Evolutionary conservation across 768 basidiomycete genomes (phyloP), one percentile per base, ranked within the genome.

Genomic region (Boletus insuetus): DNA sequence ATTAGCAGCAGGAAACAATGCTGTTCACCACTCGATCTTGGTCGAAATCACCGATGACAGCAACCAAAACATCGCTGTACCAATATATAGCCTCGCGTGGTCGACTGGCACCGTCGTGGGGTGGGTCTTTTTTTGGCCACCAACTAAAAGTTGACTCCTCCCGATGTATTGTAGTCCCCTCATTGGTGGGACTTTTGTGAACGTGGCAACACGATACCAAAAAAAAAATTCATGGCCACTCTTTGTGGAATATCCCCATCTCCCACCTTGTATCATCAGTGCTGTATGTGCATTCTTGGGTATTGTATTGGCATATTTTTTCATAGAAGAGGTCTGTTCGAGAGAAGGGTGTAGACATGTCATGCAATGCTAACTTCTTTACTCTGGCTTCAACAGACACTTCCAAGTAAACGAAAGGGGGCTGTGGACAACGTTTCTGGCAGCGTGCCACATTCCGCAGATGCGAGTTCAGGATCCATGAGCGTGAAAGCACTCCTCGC

Each of bases 31-130:
- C 50, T 80, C 81, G 3, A 77, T 83, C 22, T 72, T 88, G 0
- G 78, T 80, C 4, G 85, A 87, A 65, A 71, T 87, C 24, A 84
- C 84, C 8, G 83, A 88, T 62, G 65, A 78, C 11, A 80, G 80
- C 9, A 86, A 88, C 56, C 82, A 84, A 68, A 77, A 80, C 6
- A 59, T 77, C 20, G 82, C 82, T 13, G 82, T 82, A 60, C 79
- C 84, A 3, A 71, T 85, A 13, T 85, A 82, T 58, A 79, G 79
- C 13, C 67, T 85, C 13, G 75, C 77, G 38, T 84, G 82, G 56
- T 53, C 57, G 8, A 39, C 37, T 0, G 59, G 54, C 17, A 29
- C 20, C 12, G 9, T 57, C 13, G 0, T 60, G 12, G 55, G 50
- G 60, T 58, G n/a, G 3, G 29, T n/a, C n/a, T n/a, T n/a, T n/a